phyloP scores from a whole-genome alignment of 202 grass and related monocot genomes.

The Brachypodium distachyon region DNA sequence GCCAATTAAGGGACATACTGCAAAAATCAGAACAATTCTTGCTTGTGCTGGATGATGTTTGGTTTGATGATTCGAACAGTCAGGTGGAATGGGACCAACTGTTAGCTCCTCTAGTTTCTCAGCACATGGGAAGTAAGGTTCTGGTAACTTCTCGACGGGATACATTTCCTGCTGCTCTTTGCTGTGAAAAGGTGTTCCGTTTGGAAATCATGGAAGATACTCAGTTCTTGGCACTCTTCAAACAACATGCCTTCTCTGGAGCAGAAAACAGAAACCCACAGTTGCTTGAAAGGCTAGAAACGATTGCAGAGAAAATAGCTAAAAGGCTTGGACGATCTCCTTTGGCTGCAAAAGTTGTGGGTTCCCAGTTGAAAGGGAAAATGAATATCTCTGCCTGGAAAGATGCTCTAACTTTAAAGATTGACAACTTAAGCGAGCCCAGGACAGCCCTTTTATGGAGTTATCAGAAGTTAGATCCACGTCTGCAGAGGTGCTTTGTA shows the following conservation, averaged over 20 bases:
- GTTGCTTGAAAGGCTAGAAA: background rate
- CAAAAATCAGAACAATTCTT: slow-evolving; percentile 13
- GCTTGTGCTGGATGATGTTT: slow-evolving; percentile 45
- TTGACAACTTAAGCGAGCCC: background rate
- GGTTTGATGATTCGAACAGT: slow-evolving; percentile 10
- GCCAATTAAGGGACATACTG: background rate
- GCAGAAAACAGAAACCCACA: background rate
- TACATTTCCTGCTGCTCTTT: slow-evolving; percentile 1
- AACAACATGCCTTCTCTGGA: slow-evolving; percentile 17
- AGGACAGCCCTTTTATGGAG: slow-evolving; percentile 24
- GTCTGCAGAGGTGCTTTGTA: slow-evolving; percentile 27
- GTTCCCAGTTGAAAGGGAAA: slow-evolving; percentile 11
- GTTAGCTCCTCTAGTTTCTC: slow-evolving; percentile 18
- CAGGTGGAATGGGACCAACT: slow-evolving; percentile 12
- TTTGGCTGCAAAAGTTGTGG: slow-evolving; percentile 25
- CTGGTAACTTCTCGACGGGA: slow-evolving; percentile 24
- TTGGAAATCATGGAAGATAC: slow-evolving; percentile 10
- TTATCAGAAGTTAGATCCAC: slow-evolving; percentile 28
- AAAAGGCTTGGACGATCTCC: slow-evolving; percentile 23
- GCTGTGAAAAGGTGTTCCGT: background rate
- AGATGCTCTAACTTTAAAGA: background rate
- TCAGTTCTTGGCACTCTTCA: slow-evolving; percentile 20
- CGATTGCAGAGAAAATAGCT: slow-evolving; percentile 1
- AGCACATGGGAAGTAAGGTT: background rate
- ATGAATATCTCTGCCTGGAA: background rate